Evolutionary conservation across 129 eudicot genomes (phyloP).

Genomic region (Calendula officinalis): DNA sequence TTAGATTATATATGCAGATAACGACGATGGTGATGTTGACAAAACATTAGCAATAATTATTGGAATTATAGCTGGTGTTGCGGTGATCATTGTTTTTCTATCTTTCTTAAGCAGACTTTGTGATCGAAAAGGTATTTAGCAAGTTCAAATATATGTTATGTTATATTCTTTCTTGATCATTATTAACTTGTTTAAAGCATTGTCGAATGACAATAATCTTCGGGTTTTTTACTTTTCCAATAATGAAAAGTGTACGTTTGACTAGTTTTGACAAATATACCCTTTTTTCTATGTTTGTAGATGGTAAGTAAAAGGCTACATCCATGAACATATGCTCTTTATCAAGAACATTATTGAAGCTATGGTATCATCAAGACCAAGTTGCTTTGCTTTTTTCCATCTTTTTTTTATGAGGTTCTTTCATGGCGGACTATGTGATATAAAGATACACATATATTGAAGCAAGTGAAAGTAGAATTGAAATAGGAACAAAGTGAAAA

Average conservation of each 20-base stretch:
- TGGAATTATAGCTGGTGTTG: constrained; percentile 77
- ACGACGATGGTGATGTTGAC: constrained; percentile 49
- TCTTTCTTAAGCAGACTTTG: constrained; percentile 50
- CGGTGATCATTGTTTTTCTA: constrained; percentile 62
- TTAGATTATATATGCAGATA: constrained; percentile 26
- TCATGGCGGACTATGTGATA: constrained; percentile 36
- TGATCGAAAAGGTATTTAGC: constrained; percentile 55
- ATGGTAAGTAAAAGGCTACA: constrained; percentile 41
- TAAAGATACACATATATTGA: constrained; percentile 43
- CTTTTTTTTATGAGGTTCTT: constrained; percentile 37
- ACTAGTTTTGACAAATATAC: constrained; percentile 10
- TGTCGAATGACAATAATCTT: not conserved
- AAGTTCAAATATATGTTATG: not conserved
- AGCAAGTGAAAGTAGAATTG: constrained; percentile 49
- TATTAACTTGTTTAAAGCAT: constrained; percentile 1
- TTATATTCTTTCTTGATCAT: constrained; percentile 1
- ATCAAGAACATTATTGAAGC: constrained; percentile 33
- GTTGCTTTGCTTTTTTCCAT: constrained; percentile 33
- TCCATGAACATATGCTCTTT: constrained; percentile 27
- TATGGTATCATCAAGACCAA: constrained; percentile 23
- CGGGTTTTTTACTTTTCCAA: not conserved
- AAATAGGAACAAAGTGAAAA: constrained; percentile 42
- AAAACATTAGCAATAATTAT: constrained; percentile 79
- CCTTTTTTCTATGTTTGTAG: constrained; percentile 33
- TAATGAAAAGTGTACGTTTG: constrained; percentile 5